phyloP scores from a whole-genome alignment of 768 basidiomycete species.

The Hygrophoropsis aurantiaca region DNA sequence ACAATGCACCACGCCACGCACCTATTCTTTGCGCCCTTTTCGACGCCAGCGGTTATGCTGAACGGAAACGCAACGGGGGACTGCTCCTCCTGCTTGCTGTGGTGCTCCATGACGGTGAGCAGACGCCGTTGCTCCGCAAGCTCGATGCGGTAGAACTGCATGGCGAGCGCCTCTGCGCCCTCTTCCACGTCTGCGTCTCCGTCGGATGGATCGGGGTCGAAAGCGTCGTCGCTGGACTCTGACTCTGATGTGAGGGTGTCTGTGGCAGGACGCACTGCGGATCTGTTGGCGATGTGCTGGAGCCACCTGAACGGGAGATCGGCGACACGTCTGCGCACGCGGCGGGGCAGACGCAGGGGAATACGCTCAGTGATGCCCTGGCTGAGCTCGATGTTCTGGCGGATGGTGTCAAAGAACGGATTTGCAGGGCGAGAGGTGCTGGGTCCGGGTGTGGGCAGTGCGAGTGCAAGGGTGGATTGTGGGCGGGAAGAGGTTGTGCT shows the following conservation, averaged over 20 bases:
- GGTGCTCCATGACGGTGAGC: constrained; percentile 90
- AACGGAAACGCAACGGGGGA: constrained; percentile 63
- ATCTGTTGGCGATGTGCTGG: constrained; percentile 62
- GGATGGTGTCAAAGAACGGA: constrained; percentile 94
- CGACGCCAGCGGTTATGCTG: constrained; percentile 93
- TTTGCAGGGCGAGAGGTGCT: constrained; percentile 45
- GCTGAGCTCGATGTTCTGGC: constrained; percentile 82
- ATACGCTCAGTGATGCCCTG: constrained; percentile 79
- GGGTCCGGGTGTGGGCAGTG: constrained; percentile 17
- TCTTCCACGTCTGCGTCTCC: constrained; percentile 52
- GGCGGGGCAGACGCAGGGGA: constrained; percentile 56
- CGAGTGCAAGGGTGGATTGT: too few relatives aligned
- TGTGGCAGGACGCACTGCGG: constrained; percentile 25
- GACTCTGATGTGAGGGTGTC: constrained; percentile 21
- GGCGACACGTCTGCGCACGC: constrained; percentile 53
- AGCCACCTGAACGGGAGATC: constrained; percentile 85
- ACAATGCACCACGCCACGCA: constrained; percentile 30
- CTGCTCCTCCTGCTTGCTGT: constrained; percentile 63
- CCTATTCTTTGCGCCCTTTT: constrained; percentile 94
- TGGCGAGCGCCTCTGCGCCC: constrained; percentile 77
- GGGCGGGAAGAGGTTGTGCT: constrained; percentile 34
- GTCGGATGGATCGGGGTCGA: constrained; percentile 32
- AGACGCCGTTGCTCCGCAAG: constrained; percentile 86
- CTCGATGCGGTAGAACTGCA: constrained; percentile 93
- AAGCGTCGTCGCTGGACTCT: constrained; percentile 35